Conservation (phyloP, 2,329 filamentous ascomycete species). For the Hypocreales sp. region DNA sequence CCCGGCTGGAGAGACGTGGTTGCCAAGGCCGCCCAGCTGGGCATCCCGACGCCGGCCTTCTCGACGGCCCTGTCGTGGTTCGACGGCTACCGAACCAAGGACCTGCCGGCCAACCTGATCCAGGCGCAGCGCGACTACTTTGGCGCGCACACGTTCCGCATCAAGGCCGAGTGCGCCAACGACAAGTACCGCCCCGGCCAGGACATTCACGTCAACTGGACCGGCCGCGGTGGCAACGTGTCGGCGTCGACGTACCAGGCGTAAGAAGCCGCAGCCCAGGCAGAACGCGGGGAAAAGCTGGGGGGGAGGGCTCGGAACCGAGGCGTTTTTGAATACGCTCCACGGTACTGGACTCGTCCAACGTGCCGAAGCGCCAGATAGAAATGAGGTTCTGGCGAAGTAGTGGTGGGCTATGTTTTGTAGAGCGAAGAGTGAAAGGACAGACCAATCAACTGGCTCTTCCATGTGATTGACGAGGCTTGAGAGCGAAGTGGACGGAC, state of each 20-base stretch:
- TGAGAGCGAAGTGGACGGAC: too few species aligned
- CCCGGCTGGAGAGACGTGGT: slow-evolving; percentile 83
- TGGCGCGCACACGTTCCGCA: slow-evolving; percentile 78
- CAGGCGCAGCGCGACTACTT: slow-evolving; percentile 99
- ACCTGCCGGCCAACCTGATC: slow-evolving; percentile 93
- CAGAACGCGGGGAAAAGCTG: slow-evolving; percentile 2
- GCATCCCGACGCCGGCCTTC: slow-evolving; percentile 93
- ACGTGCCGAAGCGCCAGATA: too few species aligned
- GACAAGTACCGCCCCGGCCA: slow-evolving; percentile 70
- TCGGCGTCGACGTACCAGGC: slow-evolving; percentile 96
- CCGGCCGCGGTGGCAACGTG: slow-evolving; percentile 90
- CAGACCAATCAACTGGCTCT: too few species aligned
- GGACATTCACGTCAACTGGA: slow-evolving; percentile 99
- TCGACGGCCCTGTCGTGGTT: slow-evolving; percentile 96
- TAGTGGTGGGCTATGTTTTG: too few species aligned
- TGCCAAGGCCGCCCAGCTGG: slow-evolving; percentile 79
- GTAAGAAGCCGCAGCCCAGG: slow-evolving; percentile 34
- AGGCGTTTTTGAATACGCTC: too few species aligned
- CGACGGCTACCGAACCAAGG: slow-evolving; percentile 94
- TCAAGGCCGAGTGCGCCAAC: slow-evolving; percentile 67
- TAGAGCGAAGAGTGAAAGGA: too few species aligned
- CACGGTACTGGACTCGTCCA: too few species aligned
- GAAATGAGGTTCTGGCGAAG: too few species aligned
- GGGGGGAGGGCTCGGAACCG: neutral
- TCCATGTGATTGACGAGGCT: too few species aligned